These are phyloP conservation scores for Herpetospermum pedunculosum DNA, from an alignment of 306 rosid genomes.

Conservation along the genomic window DNA sequence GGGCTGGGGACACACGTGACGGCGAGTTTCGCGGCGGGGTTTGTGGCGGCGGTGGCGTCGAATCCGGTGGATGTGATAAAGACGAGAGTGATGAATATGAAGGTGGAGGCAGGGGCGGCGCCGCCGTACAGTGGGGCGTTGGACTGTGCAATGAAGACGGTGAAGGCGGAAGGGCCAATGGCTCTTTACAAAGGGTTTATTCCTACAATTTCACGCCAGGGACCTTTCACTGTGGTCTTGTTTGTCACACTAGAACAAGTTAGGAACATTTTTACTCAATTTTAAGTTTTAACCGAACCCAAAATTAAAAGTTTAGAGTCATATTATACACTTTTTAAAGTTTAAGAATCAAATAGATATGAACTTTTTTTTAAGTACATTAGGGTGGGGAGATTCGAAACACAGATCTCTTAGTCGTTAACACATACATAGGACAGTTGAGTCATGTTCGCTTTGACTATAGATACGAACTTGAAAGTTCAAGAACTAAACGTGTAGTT, in stretches of 20 bases:
- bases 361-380: too few relatives aligned
- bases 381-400: too few relatives aligned
- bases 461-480: too few relatives aligned
- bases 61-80: constrained; percentile 87
- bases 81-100: constrained; percentile 89
- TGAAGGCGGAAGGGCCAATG: constrained; percentile 63
- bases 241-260: constrained; percentile 85
- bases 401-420: too few relatives aligned
- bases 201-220: constrained; percentile 77
- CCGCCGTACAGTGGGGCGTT: constrained; percentile 61
- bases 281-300: too few relatives aligned
- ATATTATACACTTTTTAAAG: too few relatives aligned
- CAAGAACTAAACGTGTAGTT: too few relatives aligned
- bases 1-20: constrained; percentile 70
- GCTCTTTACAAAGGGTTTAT: constrained; percentile 81
- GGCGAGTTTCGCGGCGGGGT: constrained; percentile 82
- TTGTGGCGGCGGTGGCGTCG: constrained; percentile 81
- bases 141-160: constrained; percentile 65
- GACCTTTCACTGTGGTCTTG: constrained; percentile 76
- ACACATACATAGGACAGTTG: too few relatives aligned
- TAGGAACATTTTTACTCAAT: constrained; percentile 47
- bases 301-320: too few relatives aligned
- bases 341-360: too few relatives aligned
- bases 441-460: too few relatives aligned
- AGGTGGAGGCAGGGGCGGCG: constrained; percentile 38